Conservation (phyloP, 1,284 basidiomycete species). For the Marasmius tenuissimus region DNA sequence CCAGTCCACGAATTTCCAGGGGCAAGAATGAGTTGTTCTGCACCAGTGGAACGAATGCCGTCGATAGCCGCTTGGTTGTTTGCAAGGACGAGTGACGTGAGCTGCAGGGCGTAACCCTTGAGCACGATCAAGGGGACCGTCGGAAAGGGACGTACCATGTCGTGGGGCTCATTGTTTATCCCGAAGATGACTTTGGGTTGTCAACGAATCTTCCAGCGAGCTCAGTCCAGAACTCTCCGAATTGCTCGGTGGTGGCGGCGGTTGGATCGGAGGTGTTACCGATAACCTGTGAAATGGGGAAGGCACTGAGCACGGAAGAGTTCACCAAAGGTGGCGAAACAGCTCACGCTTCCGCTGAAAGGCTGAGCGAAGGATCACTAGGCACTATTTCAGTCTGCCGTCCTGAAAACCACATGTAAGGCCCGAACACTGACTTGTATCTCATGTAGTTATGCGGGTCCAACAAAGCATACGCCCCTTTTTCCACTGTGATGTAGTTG, state of each 20-base stretch:
- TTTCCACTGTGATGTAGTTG: conserved; percentile 40
- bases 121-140: not conserved
- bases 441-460: conserved; percentile 53
- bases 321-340: not conserved
- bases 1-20: conserved; percentile 47
- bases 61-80: conserved; percentile 46
- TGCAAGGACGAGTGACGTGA: conserved; percentile 36
- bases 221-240: conserved; percentile 37
- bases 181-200: conserved; percentile 40
- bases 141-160: conserved; percentile 30
- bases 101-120: conserved; percentile 19
- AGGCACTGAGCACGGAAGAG: not conserved
- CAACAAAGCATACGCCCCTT: conserved; percentile 42
- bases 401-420: not conserved
- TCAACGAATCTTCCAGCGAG: conserved; percentile 32
- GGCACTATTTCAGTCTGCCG: not conserved
- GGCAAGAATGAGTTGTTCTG: conserved; percentile 41
- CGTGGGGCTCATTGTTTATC: conserved; percentile 46
- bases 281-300: conserved; percentile 32
- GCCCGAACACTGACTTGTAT: conserved; percentile 34
- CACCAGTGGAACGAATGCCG: conserved; percentile 41
- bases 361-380: conserved; percentile 46
- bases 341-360: conserved; percentile 39
- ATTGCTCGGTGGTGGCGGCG: conserved; percentile 42
- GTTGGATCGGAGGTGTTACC: conserved; percentile 42